Percentiles rank a stretch among this genome's conserved stretches.
phyloP scores from a whole-genome alignment of 768 basidiomycete genomes.

The Mycena galericulata region DNA sequence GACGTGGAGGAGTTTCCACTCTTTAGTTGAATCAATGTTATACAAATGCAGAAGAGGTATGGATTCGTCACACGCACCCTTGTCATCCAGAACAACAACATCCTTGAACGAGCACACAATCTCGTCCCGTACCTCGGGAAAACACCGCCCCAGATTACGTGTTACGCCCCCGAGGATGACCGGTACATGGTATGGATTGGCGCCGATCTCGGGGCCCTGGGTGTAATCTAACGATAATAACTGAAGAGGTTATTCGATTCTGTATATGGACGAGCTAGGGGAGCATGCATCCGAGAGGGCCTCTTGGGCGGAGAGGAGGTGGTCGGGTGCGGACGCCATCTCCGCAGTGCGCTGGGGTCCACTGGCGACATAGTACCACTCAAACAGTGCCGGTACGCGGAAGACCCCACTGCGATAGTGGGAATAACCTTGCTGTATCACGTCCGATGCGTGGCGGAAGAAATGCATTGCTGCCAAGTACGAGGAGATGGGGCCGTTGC shows the following conservation, averaged over 20 bases:
- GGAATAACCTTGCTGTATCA: conserved; percentile 3
- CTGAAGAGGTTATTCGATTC: neutral
- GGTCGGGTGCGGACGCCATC: conserved; percentile 2
- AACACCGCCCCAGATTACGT: conserved; percentile 13
- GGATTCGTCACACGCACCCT: neutral
- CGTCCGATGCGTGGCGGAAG: neutral
- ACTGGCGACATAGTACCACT: conserved; percentile 11
- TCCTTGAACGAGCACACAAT: conserved; percentile 18
- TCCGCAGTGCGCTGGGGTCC: neutral
- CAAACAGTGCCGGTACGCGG: conserved; percentile 3
- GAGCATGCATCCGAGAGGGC: conserved; percentile 5
- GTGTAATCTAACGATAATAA: neutral
- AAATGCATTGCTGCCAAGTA: neutral
- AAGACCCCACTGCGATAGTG: conserved; percentile 1
- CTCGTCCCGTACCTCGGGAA: too few relatives aligned
- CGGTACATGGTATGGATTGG: conserved; percentile 1
- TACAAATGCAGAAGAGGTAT: neutral
- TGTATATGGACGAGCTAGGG: neutral
- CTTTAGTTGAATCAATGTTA: neutral
- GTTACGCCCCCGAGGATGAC: conserved; percentile 14
- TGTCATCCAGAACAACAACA: neutral
- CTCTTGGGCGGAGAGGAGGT: neutral
- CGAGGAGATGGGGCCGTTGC: neutral
- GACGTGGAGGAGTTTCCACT: neutral
- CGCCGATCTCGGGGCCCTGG: conserved; percentile 1